Base-by-base conservation (phyloP, 305 asterid genomes). In the Solanum hybrid region DNA sequence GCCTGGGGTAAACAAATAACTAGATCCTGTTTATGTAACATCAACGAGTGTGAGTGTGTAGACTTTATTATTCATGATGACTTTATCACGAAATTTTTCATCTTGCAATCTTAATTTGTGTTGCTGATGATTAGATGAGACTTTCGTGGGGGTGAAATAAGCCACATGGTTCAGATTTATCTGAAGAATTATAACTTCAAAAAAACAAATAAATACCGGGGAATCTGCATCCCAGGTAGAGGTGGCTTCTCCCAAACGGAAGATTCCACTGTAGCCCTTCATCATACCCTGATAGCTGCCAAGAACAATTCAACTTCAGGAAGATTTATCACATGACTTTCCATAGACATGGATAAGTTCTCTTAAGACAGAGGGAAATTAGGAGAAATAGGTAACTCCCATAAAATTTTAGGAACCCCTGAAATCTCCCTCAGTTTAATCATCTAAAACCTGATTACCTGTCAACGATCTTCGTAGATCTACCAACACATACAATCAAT, bases 141-240 rank as follows among this genome's bases (percentile, higher is more conserved):
- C 22, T 84, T 84, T 3, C 7, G 0, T 84, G 9, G 29, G 38
- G 41, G 12, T 9, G 38, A 27, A 84, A 31, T 10, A 20, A 84
- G 76, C 15, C 76, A 31, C 31, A 20, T 22, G 31, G 22, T 84
- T 1, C 41, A 51, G 31, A 29, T 84, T 51, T 84, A 51, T 84
- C 76, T 10, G 39, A 1, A 84, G 76, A 84, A 33, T 29, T 84
- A 31, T 84, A 10, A 57, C 31, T 80, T 87, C 70, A 39, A 79
- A 87, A 51, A 57, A 33, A 24, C 13, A 82, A 92, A 93, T 96
- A 38, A 51, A 32, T 91, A 97, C 99, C 24, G 96, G 99, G 89
- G 99, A 97, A 94, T 97, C 99, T 33, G 99, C 99, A 93, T 97
- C 99, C 98, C 93, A 97, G 31, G 99, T 97, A 90, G 99, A 97